Percentiles rank a stretch among this genome's conserved stretches.
phyloP scores from a whole-genome alignment of 2,329 filamentous ascomycete genomes.

The Penicillium sp. region DNA sequence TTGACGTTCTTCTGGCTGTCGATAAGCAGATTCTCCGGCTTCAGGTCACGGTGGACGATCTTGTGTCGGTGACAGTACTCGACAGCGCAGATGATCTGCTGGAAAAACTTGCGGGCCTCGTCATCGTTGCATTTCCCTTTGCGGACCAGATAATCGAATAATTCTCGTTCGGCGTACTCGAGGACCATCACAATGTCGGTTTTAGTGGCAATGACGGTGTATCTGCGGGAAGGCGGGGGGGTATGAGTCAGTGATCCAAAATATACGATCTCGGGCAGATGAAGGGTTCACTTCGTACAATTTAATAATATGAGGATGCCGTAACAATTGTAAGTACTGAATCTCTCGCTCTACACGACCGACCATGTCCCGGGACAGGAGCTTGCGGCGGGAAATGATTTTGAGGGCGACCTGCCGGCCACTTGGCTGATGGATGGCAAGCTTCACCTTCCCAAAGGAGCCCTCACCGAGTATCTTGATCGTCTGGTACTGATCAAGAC shows the following conservation, averaged over 20 bases:
- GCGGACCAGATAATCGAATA: conserved; percentile 97
- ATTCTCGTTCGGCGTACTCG: conserved; percentile 91
- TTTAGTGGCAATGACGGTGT: conserved; percentile 92
- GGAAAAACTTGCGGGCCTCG: conserved; percentile 95
- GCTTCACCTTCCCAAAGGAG: conserved; percentile 97
- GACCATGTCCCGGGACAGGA: conserved; percentile 96
- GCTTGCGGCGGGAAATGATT: conserved; percentile 93
- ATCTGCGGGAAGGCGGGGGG: conserved; percentile 49
- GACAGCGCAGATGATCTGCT: conserved; percentile 97
- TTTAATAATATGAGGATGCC: conserved; percentile 98
- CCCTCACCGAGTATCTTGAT: conserved; percentile 90
- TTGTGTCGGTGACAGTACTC: conserved; percentile 99
- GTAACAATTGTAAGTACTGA: conserved; percentile 89
- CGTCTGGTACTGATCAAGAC: conserved; percentile 87
- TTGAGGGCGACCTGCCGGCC: conserved; percentile 95
- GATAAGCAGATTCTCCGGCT: conserved; percentile 92
- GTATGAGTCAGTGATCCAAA: background rate
- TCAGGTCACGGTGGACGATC: conserved; percentile 95
- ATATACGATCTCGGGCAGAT: background rate
- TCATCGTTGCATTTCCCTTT: conserved; percentile 86
- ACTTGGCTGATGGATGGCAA: conserved; percentile 86
- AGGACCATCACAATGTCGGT: conserved; percentile 98
- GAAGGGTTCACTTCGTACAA: conserved; percentile 57
- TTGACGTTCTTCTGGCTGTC: conserved; percentile 97
- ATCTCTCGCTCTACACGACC: conserved; percentile 97